Evolutionary conservation across 306 rosid genomes (phyloP), one percentile per base, ranked within the genome.

Genomic region (Begonia loranthoides): DNA sequence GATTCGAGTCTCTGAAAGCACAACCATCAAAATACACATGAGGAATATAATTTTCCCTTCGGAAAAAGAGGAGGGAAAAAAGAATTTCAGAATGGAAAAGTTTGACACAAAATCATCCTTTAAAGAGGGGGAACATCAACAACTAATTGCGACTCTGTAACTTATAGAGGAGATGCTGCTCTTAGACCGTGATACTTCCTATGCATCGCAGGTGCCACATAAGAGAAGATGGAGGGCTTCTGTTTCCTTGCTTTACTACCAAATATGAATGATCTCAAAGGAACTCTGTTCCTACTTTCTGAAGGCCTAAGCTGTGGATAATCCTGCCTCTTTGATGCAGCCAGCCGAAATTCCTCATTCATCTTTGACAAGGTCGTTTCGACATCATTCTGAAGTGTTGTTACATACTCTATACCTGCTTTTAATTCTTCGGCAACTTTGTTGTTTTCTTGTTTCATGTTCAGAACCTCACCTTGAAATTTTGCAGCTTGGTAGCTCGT

Each of bases 401-500:
- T 57, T 34, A 69, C 75, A 51, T 73, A 73, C 58, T 92, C 94
- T 54, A 86, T 48, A 49, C 93, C 94, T 17, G 81, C 69, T 69
- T 87, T 93, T 57, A 92, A 66, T 75, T 83, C 99, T 66, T 73
- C 80, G 11, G 76, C 94, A 56, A 87, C 93, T 73, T 72, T 92
- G 74, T 87, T 73, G 59, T 92, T 87, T 73, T 87, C 99, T 60
- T 86, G 94, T 68, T 86, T 92, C 99, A 92, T 86, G 76, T 87
- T 92, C 78, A 92, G 56, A 58, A 86, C 76, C 72, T 92, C 99
- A 13, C 99, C 99, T 70, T 86, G 93, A 70, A 92, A 92, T 76
- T 92, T 86, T 56, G 99, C 99, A 22, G 96, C 99, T 73, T 92
- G 93, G 59, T 76, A 79, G 76, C 94, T 92, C 10, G 99, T 87